Evolutionary conservation across 345 rosid species (phyloP), one percentile per base, ranked within the genome.

Genomic region (Sisymbrium altissimum): DNA sequence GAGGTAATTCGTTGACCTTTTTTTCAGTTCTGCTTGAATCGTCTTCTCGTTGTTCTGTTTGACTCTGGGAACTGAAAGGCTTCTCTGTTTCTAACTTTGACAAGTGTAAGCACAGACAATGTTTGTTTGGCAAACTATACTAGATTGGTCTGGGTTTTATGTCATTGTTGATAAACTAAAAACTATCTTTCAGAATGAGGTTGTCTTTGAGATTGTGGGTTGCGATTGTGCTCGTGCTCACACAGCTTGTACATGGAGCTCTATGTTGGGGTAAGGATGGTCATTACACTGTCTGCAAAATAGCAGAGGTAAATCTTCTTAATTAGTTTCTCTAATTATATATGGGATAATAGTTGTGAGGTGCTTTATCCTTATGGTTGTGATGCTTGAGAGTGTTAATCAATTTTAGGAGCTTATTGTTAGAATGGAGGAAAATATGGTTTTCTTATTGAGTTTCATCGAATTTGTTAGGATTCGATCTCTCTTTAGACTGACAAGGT

Each of bases 241-340:
- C 92, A 72, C 97, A 86, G 60, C 79, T 89, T 59, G 46, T 81
- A 6, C 61, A 81, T 78, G 90, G 88, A 46, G 82, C 83, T 64
- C 75, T 84, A 27, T 83, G 90, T 33, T 89, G 98, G 97, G 97
- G 96, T 32, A 82, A 84, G 41, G 95, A 94, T 13, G 98, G 95
- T 46, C 98, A 94, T 70, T 89, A 73, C 79, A 86, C 85, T 53
- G 58, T 69, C 77, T 94, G 98, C 86, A 89, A 84, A 75, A 85
- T 94, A 57, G 97, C 97, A 2, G 89, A 91, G 91, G 97, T 87
- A 3, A 79, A 0, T 10, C 23, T 12, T 30, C n/a, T 40, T 41
- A 0, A 40, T 54, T 23, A 12, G 33, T 40, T 9, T 55, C 33
- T 23, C 25, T 23, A 23, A 23, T 23, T 23, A 23, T 23, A 23